phyloP scores from a whole-genome alignment of 139 green algal genomes.

The Haematococcus sp. region DNA sequence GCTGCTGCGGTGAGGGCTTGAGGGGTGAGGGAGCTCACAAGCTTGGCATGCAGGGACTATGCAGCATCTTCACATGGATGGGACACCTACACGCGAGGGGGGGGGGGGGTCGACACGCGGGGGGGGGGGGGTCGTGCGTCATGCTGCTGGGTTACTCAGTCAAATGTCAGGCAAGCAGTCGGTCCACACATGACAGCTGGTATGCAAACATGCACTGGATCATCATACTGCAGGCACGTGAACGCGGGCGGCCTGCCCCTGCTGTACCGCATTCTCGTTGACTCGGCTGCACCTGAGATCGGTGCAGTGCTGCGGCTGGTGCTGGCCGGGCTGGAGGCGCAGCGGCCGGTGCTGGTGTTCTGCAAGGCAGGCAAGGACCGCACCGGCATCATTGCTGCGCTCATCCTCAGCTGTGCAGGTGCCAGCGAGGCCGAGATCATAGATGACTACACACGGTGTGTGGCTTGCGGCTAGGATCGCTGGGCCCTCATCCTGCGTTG shows the following conservation, averaged over 20 bases:
- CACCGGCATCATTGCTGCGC: slow-evolving; percentile 62
- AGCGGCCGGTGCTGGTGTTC: slow-evolving; percentile 60
- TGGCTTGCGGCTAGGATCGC: no score
- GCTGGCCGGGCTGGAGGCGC: not conserved
- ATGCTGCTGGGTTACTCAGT: no score
- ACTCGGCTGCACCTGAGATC: slow-evolving; percentile 27
- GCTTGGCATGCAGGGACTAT: no score
- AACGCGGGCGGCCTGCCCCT: slow-evolving; percentile 38
- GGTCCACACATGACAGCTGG: no score
- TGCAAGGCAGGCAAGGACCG: slow-evolving; percentile 76
- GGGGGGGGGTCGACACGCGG: no score
- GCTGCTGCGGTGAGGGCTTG: slow-evolving; percentile 1
- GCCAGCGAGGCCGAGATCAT: slow-evolving; percentile 34
- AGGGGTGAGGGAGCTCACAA: no score
- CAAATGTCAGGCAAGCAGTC: no score
- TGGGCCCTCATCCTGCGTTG: no score
- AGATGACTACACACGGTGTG: slow-evolving; percentile 25
- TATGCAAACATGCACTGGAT: no score
- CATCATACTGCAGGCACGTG: slow-evolving; percentile 33
- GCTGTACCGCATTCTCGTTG: slow-evolving; percentile 44
- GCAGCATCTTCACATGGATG: no score
- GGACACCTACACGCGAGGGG: no score
- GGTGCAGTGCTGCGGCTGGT: slow-evolving; percentile 10
- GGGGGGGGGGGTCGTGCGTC: no score
- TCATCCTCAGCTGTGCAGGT: slow-evolving; percentile 57